Percentiles rank a stretch among this genome's conserved stretches.
phyloP scores from a whole-genome alignment of 1,139 yeast genomes.

The Geotrichum restrictum region DNA sequence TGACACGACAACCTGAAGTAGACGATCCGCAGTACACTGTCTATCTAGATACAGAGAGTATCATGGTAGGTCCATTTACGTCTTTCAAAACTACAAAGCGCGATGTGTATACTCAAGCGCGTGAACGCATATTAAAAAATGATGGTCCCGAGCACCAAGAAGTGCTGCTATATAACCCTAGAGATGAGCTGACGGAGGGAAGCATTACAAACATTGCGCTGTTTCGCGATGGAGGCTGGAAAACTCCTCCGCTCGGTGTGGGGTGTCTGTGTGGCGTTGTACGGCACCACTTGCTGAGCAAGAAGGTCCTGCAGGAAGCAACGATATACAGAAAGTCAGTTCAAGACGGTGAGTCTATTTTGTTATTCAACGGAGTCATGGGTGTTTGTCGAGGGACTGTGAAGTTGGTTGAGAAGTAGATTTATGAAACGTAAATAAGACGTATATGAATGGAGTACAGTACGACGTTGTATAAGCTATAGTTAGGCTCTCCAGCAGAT shows the following conservation, averaged over 20 bases:
- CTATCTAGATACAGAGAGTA: conserved; percentile 54
- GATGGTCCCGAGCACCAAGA: conserved; percentile 47
- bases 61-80: conserved; percentile 68
- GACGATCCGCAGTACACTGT: conserved; percentile 51
- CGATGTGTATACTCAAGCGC: conserved; percentile 57
- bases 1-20: conserved; percentile 27
- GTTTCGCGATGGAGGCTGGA: conserved; percentile 54
- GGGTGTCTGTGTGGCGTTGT: conserved; percentile 89
- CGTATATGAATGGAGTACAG: too few species aligned
- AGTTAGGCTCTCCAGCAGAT: too few species aligned
- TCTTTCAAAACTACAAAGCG: conserved; percentile 84
- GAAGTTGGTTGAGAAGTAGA: neutral
- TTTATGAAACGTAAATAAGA: too few species aligned
- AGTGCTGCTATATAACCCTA: conserved; percentile 63
- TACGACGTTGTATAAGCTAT: too few species aligned
- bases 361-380: conserved; percentile 75
- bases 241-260: conserved; percentile 68
- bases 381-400: conserved; percentile 66
- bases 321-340: conserved; percentile 47
- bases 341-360: conserved; percentile 57
- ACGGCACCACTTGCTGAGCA: conserved; percentile 59
- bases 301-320: conserved; percentile 55
- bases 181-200: conserved; percentile 71
- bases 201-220: conserved; percentile 80
- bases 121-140: conserved; percentile 45